A percentile compares a stretch with the other conserved stretches of the same genome.
Conservation (phyloP, 768 basidiomycete species). For the Rhodotorula diobovata region DNA sequence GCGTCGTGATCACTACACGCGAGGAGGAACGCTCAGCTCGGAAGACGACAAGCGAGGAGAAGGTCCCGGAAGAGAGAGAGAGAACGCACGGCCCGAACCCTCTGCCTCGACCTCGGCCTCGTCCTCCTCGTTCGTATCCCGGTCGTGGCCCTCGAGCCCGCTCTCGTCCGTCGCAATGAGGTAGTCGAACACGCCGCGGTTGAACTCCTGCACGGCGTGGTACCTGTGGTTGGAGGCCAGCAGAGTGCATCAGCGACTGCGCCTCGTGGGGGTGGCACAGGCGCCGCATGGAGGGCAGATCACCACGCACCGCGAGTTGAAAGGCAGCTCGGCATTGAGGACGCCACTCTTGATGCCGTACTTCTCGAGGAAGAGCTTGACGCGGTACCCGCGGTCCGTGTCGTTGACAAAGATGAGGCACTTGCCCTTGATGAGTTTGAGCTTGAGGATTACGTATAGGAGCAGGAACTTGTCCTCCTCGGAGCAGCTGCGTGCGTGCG, state of each 20-base stretch:
- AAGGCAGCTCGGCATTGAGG: conserved; percentile 86
- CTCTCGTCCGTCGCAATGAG: conserved; percentile 96
- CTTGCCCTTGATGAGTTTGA: conserved; percentile 92
- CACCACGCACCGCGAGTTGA: conserved; percentile 73
- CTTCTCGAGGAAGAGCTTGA: conserved; percentile 97
- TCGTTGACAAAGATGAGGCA: conserved; percentile 94
- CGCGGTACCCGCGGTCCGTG: conserved; percentile 85
- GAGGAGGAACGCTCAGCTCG: background rate
- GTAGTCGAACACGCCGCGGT: conserved; percentile 96
- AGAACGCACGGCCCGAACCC: conserved; percentile 11
- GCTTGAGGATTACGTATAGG: conserved; percentile 90
- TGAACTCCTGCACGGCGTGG: conserved; percentile 97
- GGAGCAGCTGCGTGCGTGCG: conserved; percentile 57
- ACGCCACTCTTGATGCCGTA: conserved; percentile 95
- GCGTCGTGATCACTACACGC: conserved; percentile 39
- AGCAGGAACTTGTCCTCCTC: conserved; percentile 97
- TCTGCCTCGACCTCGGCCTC: conserved; percentile 46
- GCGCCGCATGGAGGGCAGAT: background rate
- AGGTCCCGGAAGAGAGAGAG: background rate
- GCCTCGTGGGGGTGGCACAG: too few relatives aligned
- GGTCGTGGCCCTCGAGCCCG: conserved; percentile 55
- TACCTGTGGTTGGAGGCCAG: conserved; percentile 62
- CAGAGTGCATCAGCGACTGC: too few relatives aligned
- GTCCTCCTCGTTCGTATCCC: conserved; percentile 53
- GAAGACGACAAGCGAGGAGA: background rate